Evolutionary conservation across 106 monocot species (phyloP), one percentile per base, ranked within the genome.

Genomic region (Phalaenopsis equestris): DNA sequence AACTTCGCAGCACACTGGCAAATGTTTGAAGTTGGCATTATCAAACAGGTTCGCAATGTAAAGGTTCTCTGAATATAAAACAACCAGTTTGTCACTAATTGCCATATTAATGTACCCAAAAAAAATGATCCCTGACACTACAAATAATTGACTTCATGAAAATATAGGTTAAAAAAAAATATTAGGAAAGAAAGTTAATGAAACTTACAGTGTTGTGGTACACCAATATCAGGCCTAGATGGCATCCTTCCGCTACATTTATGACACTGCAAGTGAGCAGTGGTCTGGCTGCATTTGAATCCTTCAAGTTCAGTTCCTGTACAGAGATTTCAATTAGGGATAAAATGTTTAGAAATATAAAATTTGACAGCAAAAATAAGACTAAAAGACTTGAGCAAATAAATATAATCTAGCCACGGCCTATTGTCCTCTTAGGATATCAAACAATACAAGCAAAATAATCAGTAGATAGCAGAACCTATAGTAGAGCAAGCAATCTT

Each of bases 161-260:
- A 64, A 57, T 56, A 67, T 16, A 37, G 46, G 47, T 46, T 61
- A 67, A 80, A 42, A 41, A 8, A 42, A 45, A 43, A 45, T 74
- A n/a, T 18, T 39, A 70, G 3, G 70, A 70, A 70, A 74, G 19
- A 43, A 42, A 6, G 6, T 23, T 45, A 45, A 74, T 74, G 8
- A 76, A 76, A 82, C 23, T 82, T 88, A 99, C 99, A 99, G 55
- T 83, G 76, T 83, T 93, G 94, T 19, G 90, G 88, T 75, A 95
- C 81, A 77, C 80, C 83, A 45, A 78, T 58, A 83, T 86, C 87
- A 87, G 94, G 76, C 90, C 95, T 95, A 52, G 83, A 87, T 77
- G 99, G 99, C 99, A 99, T 95, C 85, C 88, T 82, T 61, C 87
- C 87, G 56, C 83, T 83, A 85, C 99, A 99, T 80, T 81, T 90